Evolutionary conservation across 192 early-diverging fungal species (phyloP).

Genomic region (Linnemannia elongata): DNA sequence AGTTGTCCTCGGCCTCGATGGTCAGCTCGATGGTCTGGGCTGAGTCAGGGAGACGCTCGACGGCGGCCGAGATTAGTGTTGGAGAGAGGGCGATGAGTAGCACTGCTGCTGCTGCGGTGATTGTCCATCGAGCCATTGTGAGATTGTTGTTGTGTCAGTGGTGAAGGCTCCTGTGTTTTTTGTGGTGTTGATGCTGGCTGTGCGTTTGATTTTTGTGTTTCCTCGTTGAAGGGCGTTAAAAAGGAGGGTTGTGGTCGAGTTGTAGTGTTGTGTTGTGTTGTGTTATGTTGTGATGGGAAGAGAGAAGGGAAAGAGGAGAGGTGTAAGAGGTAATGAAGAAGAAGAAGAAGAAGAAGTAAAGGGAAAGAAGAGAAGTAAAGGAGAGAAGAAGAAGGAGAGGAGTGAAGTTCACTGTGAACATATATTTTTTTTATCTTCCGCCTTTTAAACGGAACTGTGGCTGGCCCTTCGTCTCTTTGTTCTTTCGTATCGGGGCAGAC

Average conservation of each 20-base stretch:
- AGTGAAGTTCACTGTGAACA: not conserved
- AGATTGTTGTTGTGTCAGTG: not conserved
- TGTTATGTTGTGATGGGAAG: not conserved
- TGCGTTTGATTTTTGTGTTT: not conserved
- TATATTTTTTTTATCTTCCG: conserved; percentile 9
- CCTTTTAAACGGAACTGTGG: not conserved
- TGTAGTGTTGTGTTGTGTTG: not conserved
- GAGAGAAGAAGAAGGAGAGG: not conserved
- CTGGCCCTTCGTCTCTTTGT: not conserved
- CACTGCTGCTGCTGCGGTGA: not conserved
- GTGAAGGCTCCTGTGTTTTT: not conserved
- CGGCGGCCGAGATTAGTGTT: conserved; percentile 16
- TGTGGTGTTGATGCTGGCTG: not conserved
- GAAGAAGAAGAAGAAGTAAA: not conserved
- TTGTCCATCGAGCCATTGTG: not conserved
- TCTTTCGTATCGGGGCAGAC: not conserved
- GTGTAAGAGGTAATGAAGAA: not conserved
- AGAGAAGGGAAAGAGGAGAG: not conserved
- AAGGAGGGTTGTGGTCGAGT: not conserved
- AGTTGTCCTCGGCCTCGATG: conserved; percentile 4
- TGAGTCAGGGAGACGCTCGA: conserved; percentile 8
- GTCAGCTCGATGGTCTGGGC: conserved; percentile 13
- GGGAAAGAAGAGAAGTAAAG: not conserved
- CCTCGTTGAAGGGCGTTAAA: not conserved
- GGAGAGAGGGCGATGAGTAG: not conserved